A percentile compares a stretch with the other conserved stretches of the same genome.
phyloP scores from a whole-genome alignment of 2,329 filamentous ascomycete species.

The Aspergillus oerlinghausenensis region DNA sequence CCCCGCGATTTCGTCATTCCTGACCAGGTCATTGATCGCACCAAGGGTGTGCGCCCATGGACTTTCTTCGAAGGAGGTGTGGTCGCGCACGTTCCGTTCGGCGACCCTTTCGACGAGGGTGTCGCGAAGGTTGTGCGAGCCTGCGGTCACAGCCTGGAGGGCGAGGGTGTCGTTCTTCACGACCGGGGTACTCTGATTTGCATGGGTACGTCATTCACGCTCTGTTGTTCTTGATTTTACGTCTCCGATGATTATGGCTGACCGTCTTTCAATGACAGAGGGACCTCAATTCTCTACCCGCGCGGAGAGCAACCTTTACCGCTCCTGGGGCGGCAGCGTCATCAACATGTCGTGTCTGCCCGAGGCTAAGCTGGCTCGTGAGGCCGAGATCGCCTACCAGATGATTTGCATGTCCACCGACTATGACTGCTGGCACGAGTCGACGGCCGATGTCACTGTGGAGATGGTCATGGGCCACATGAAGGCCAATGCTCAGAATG shows the following conservation, averaged over 20 bases:
- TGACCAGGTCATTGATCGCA: slow-evolving; percentile 95
- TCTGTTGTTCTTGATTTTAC: background rate
- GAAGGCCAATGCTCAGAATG: slow-evolving; percentile 87
- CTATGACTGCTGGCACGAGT: slow-evolving; percentile 95
- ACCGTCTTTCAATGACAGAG: slow-evolving; percentile 50
- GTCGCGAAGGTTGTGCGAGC: slow-evolving; percentile 71
- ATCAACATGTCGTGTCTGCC: slow-evolving; percentile 98
- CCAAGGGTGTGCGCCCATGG: slow-evolving; percentile 88
- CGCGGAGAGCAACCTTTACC: slow-evolving; percentile 93
- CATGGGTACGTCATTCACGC: slow-evolving; percentile 62
- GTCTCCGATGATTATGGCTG: background rate
- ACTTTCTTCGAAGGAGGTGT: slow-evolving; percentile 84
- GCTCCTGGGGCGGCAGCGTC: slow-evolving; percentile 84
- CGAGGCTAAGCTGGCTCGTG: slow-evolving; percentile 90
- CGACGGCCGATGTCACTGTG: slow-evolving; percentile 77
- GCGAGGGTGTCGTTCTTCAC: slow-evolving; percentile 80
- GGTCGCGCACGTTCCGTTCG: slow-evolving; percentile 92
- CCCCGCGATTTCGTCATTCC: slow-evolving; percentile 96
- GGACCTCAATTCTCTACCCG: slow-evolving; percentile 97
- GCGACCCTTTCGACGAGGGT: slow-evolving; percentile 83
- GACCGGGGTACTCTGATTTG: slow-evolving; percentile 80
- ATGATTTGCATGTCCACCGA: slow-evolving; percentile 99
- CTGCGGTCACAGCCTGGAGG: slow-evolving; percentile 72
- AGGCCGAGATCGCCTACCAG: slow-evolving; percentile 94
- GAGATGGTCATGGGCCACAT: slow-evolving; percentile 97